Evolutionary conservation across 2,329 filamentous ascomycete species (phyloP).

Genomic region (Biscogniauxia mediterranea): DNA sequence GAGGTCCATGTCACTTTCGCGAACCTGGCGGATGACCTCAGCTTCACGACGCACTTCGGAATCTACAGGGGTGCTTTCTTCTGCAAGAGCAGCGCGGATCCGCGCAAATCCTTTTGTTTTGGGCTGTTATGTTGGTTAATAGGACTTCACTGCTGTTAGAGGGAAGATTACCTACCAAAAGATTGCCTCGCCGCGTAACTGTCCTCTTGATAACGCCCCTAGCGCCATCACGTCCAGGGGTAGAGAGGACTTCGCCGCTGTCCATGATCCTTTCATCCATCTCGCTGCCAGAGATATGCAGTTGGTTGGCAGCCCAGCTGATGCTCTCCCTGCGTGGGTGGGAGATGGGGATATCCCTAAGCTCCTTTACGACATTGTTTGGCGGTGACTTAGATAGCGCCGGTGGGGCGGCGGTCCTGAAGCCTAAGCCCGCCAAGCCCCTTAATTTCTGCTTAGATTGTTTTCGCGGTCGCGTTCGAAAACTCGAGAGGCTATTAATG

Average conservation of each 20-base stretch:
- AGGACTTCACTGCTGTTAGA: not conserved
- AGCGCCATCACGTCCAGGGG: conserved; percentile 54
- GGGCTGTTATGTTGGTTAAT: conserved; percentile 56
- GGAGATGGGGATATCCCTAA: conserved; percentile 37
- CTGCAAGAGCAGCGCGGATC: conserved; percentile 83
- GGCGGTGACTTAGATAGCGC: conserved; percentile 73
- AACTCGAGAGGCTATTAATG: conserved; percentile 75
- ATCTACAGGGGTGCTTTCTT: conserved; percentile 85
- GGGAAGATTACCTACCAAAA: conserved; percentile 61
- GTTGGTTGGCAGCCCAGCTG: conserved; percentile 83
- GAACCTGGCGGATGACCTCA: conserved; percentile 92
- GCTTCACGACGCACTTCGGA: conserved; percentile 87
- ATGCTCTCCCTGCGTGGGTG: conserved; percentile 79
- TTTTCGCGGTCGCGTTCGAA: conserved; percentile 72
- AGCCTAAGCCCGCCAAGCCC: conserved; percentile 49
- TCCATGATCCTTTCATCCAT: conserved; percentile 66
- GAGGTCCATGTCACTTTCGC: conserved; percentile 76
- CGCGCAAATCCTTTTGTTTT: conserved; percentile 96
- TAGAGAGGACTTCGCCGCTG: conserved; percentile 42
- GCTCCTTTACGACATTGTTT: conserved; percentile 36
- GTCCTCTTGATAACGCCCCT: conserved; percentile 77
- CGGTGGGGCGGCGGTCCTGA: conserved; percentile 42
- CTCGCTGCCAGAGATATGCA: conserved; percentile 80
- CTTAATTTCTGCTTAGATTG: conserved; percentile 55
- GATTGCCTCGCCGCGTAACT: conserved; percentile 83